Base-by-base conservation (phyloP, 352 stramenopile genomes). In the Phytophthora europaea region DNA sequence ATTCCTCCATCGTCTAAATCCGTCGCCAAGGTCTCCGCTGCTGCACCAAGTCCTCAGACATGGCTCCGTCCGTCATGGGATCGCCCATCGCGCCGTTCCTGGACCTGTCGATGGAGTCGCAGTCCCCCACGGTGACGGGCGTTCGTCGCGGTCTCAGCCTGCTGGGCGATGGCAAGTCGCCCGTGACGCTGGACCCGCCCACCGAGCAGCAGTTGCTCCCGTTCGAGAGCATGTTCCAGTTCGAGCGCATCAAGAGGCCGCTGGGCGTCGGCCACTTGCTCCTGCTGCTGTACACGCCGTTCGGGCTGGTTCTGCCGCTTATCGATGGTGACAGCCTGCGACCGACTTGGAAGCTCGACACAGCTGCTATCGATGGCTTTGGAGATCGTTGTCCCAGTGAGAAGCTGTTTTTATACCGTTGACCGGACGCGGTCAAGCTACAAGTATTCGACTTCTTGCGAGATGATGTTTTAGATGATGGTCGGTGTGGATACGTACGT, bases 151-250 rank as follows among this genome's bases (percentile, higher is more conserved):
- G 62, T 9, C 58, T 87, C 18, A 62, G 78, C 51, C 38, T 80
- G 58, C 64, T 87, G 13, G 71, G 74, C 13, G 76, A 82, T 31
- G 64, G 68, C 51, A 79, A 65, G 60, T 59, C 28, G 33, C 54
- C 65, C 28, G 61, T 65, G 38, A 59, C 65, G 53, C 61, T 81
- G 7, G 78, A 85, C 54, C 64, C 60, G 15, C 61, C 68, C 20
- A 78, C 76, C 0, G 69, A 85, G 64, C 66, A 79, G 57, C 70
- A 82, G 50, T 64, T 87, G 13, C 53, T 68, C 6, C 80, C 80
- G 10, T 85, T 87, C 53, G 65, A 70, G 67, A 78, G 58, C 70
- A 92, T 93, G 84, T 92, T 90, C 75, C 86, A 92, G 70, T 87
- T 92, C 59, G 75, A 90, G 65, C 84, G 84, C 45, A 75, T 93